Percentiles rank a stretch among this genome's conserved stretches.
Evolutionary conservation across 768 basidiomycete species (phyloP).

Genomic region (Termitomyces sp.): DNA sequence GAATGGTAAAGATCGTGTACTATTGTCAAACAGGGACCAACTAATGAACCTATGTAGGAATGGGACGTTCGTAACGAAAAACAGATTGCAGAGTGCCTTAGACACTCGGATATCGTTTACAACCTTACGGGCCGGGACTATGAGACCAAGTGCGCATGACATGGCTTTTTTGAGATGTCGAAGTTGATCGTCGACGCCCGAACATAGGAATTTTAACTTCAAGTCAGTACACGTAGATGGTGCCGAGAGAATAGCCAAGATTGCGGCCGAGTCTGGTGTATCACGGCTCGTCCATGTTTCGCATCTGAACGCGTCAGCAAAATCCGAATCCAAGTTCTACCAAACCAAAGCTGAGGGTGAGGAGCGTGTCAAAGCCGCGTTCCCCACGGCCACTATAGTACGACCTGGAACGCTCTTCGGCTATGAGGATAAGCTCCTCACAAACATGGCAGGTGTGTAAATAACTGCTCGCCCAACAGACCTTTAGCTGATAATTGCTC

Average conservation of each 20-base stretch:
- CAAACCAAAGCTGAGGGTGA: constrained; percentile 89
- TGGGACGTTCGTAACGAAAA: constrained; percentile 90
- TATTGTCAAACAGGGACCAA: background rate
- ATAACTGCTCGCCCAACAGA: constrained; percentile 4
- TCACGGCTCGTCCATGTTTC: constrained; percentile 90
- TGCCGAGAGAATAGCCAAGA: constrained; percentile 79
- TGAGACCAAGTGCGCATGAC: constrained; percentile 76
- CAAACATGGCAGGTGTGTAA: constrained; percentile 81
- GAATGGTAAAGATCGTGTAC: constrained; percentile 56
- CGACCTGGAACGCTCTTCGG: constrained; percentile 85
- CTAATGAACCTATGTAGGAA: constrained; percentile 51
- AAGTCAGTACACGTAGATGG: constrained; percentile 76
- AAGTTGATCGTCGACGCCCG: background rate
- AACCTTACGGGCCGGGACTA: constrained; percentile 93
- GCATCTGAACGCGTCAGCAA: constrained; percentile 82
- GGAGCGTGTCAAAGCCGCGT: constrained; percentile 74
- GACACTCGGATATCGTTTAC: constrained; percentile 95
- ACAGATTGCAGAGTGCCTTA: constrained; percentile 89
- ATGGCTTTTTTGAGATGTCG: constrained; percentile 1
- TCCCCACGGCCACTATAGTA: constrained; percentile 83
- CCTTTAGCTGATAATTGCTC: constrained; percentile 9
- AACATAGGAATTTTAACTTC: constrained; percentile 78
- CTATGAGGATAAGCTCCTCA: constrained; percentile 92
- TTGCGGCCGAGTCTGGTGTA: constrained; percentile 74
- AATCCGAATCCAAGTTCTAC: constrained; percentile 81